phyloP scores from a whole-genome alignment of 2,329 filamentous ascomycete species.

The Neonectria faginata region DNA sequence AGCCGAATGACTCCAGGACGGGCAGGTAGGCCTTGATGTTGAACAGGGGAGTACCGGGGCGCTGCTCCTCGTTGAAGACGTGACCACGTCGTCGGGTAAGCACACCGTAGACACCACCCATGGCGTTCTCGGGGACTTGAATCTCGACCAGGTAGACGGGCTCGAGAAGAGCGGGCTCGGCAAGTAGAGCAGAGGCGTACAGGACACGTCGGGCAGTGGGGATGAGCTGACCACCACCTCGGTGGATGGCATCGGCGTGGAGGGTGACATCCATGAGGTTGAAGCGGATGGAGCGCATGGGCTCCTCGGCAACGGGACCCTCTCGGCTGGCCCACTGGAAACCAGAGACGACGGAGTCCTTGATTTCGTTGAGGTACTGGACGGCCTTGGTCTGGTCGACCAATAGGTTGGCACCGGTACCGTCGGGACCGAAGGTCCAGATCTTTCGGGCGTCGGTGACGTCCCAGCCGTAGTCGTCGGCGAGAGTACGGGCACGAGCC shows the following conservation, averaged over 20 bases:
- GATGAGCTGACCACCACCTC: slow-evolving; percentile 99
- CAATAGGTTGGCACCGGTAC: slow-evolving; percentile 96
- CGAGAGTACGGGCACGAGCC: slow-evolving; percentile 93
- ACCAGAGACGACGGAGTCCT: slow-evolving; percentile 99
- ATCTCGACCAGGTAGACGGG: slow-evolving; percentile 99
- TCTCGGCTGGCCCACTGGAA: slow-evolving; percentile 99
- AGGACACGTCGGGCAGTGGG: slow-evolving; percentile 97
- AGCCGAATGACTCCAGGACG: slow-evolving; percentile 98
- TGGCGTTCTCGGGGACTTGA: slow-evolving; percentile 96
- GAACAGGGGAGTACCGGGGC: slow-evolving; percentile 98
- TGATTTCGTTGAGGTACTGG: slow-evolving; percentile 99
- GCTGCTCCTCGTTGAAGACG: slow-evolving; percentile 99
- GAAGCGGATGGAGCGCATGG: slow-evolving; percentile 96
- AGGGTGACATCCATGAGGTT: slow-evolving; percentile 99
- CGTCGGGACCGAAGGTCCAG: slow-evolving; percentile 99
- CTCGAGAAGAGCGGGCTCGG: slow-evolving; percentile 91
- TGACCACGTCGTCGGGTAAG: slow-evolving; percentile 98
- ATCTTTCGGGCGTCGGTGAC: slow-evolving; percentile 99
- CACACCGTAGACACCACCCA: slow-evolving; percentile 99
- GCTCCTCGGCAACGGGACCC: slow-evolving; percentile 97
- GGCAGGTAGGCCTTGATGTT: slow-evolving; percentile 98
- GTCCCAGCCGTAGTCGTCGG: slow-evolving; percentile 98
- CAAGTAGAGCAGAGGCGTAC: slow-evolving; percentile 91
- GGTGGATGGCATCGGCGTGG: slow-evolving; percentile 99
- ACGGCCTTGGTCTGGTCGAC: slow-evolving; percentile 99